Evolutionary conservation across 2,329 filamentous ascomycete genomes (phyloP), one percentile per base, ranked within the genome.

Genomic region (Fusarium odoratissimum): DNA sequence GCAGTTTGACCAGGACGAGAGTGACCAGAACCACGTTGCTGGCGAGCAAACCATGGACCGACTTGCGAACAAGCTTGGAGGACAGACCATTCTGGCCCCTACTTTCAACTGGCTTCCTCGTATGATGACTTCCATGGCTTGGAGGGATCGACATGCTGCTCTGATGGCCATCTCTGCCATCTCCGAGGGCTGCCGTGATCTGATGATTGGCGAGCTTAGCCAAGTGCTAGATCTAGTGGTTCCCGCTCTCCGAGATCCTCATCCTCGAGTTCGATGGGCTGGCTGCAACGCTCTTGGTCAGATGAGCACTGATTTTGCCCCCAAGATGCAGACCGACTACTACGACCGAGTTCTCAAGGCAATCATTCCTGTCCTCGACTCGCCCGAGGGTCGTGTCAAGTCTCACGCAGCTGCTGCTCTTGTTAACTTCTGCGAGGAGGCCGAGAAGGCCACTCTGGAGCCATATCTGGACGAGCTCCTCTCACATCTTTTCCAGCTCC

Each of bases 101-200:
- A 98, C 95, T 1, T 99, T 98, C 84, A 92, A 93, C 81, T 99
- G 96, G 96, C 90, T 99, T 42, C 96, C 96, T 14, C 90, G 95
- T 72, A 99, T 99, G 96, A 97, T 98, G 91, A 94, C 92, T 60
- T 98, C 96, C 3, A 92, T 93, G 76, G 91, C 94, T 35, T 99
- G 96, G 96, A 91, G 94, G 79, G 96, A 99, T 82, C 91, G 95
- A 70, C 96, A 99, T 82, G 96, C 96, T 37, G 96, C 96, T 51
- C 89, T 99, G 58, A 99, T 99, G 96, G 96, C 96, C 30, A 98
- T 99, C 69, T 98, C 95, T 6, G 96, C 96, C 74, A 99, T 99
- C 72, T 98, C 96, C 1, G 96, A 99, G 83, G 96, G 96, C 41
- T 99, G 96, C 80, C 92, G 95, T 66, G 95, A 98, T 31, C 87